These are phyloP conservation scores for Ambrosia hybrid DNA, from an alignment of 140 eudicot genomes.

Conservation along the genomic window DNA sequence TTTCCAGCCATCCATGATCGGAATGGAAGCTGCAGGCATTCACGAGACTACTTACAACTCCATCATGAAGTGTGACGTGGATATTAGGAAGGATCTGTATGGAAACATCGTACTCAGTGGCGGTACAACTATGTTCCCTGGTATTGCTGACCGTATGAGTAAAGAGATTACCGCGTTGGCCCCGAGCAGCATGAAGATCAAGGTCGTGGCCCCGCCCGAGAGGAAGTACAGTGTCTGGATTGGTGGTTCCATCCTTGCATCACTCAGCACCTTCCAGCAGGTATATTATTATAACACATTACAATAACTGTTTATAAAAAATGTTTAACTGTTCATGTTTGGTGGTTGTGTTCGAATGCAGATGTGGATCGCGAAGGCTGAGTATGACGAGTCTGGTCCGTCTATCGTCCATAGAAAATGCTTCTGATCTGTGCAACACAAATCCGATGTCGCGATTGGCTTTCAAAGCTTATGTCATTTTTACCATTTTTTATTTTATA, in stretches of 20 bases:
- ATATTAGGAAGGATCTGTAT: conserved; percentile 61
- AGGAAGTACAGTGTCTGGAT: conserved; percentile 69
- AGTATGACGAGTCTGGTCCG: conserved; percentile 14
- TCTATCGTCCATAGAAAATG: conserved; percentile 38
- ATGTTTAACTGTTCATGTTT: neutral
- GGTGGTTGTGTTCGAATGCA: conserved; percentile 24
- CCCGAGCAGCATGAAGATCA: conserved; percentile 65
- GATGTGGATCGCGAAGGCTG: conserved; percentile 46
- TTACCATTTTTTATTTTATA: neutral
- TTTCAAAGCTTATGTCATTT: conserved; percentile 15
- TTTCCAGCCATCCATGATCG: conserved; percentile 66
- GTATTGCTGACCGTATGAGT: conserved; percentile 62
- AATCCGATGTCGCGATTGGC: neutral
- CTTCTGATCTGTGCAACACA: conserved; percentile 31
- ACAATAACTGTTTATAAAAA: neutral
- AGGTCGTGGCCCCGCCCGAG: conserved; percentile 60
- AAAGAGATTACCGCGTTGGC: conserved; percentile 57
- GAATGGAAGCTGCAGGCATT: conserved; percentile 71
- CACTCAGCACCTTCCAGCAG: conserved; percentile 74
- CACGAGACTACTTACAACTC: conserved; percentile 63
- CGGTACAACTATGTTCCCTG: conserved; percentile 65
- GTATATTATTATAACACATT: conserved; percentile 18
- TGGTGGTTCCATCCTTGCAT: conserved; percentile 63
- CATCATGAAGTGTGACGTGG: conserved; percentile 63
- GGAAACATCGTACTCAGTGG: conserved; percentile 71